Base-by-base conservation (phyloP, 2,329 filamentous ascomycete species). In the Talaromyces sp. region DNA sequence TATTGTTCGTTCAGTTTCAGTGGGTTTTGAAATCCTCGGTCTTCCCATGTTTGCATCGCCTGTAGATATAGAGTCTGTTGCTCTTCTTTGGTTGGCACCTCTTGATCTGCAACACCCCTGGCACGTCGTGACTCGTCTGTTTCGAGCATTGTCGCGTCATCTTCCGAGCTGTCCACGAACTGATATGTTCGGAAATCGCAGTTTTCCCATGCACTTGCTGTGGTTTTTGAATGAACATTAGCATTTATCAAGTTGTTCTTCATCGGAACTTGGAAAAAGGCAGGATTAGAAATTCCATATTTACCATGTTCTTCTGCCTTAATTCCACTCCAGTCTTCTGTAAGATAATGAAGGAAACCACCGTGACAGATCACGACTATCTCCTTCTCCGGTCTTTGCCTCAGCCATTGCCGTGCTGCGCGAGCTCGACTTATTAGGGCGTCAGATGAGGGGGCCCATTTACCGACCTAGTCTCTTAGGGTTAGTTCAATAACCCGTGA, bases 291-390 rank as follows among this genome's bases (percentile, higher is more conserved):
- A 54, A 54, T 6, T 45, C 7, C 7, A 22, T 40, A 60, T 34
- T 53, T 38, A 67, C 65, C 65, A 65, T 68, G 67, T 58, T 68
- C 67, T 34, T 58, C 58, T 19, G 61, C 53, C 22, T 63, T 63
- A 11, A 68, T 60, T 13, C 62, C 65, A n/a, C 61, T 65, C 67
- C 67, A 68, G 54, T 71, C 70, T 43, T 69, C 59, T 0, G 69
- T 69, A 11, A 70, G 34, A 51, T 68, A 70, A 45, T 70, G 69
- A 17, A 70, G 31, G 17, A 69, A 67, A 6, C 61, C 69, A 4
- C 69, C 68, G 36, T 70, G 69, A 5, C 47, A 64, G 27, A 70
- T 67, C 2, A 70, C 61, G 22, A 66, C 66, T 25, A 69, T 61
- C 34, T 69, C 66, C 29, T 66, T 69, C 49, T 69, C 69, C 6